phyloP scores from a whole-genome alignment of 371 early-diverging fungal genomes.

The Zopfochytrium polystomum region DNA sequence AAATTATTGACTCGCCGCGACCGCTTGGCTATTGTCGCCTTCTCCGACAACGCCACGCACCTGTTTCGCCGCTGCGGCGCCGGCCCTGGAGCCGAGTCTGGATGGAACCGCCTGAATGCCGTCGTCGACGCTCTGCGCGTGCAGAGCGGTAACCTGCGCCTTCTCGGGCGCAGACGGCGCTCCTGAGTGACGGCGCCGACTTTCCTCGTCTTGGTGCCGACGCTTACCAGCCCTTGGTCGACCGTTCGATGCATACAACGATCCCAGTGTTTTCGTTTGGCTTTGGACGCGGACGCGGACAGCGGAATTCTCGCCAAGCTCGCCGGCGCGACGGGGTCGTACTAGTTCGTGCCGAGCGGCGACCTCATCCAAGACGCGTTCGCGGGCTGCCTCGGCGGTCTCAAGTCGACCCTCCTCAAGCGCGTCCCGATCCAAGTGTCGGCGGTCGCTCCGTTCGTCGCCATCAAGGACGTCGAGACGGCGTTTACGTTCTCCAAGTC shows the following conservation, averaged over 20 bases:
- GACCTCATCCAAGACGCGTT: slow-evolving; percentile 21
- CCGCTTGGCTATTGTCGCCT: slow-evolving; percentile 18
- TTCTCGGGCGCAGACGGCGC: slow-evolving; percentile 1
- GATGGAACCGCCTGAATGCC: slow-evolving; percentile 3
- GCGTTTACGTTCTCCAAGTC: too few species aligned
- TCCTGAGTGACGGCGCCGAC: slow-evolving; percentile 20
- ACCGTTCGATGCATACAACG: not conserved
- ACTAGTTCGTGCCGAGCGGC: slow-evolving; percentile 8
- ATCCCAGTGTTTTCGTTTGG: slow-evolving; percentile 19
- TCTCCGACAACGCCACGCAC: slow-evolving; percentile 2
- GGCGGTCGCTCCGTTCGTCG: too few species aligned
- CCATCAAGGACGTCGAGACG: too few species aligned
- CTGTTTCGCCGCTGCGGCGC: too few species aligned
- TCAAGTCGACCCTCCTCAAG: slow-evolving; percentile 15
- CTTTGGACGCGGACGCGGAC: slow-evolving; percentile 18
- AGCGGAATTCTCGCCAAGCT: slow-evolving; percentile 1
- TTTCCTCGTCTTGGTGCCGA: not conserved
- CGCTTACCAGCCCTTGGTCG: slow-evolving; percentile 3
- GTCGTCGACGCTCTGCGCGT: not conserved
- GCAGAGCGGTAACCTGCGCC: too few species aligned
- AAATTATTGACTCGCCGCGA: slow-evolving; percentile 4
- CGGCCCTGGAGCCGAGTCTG: too few species aligned
- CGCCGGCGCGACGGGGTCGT: slow-evolving; percentile 15
- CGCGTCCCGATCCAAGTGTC: not conserved
- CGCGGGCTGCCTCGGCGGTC: slow-evolving; percentile 20